Base-by-base conservation (phyloP, 2,329 filamentous ascomycete genomes). In the Diaporthe vaccinii region DNA sequence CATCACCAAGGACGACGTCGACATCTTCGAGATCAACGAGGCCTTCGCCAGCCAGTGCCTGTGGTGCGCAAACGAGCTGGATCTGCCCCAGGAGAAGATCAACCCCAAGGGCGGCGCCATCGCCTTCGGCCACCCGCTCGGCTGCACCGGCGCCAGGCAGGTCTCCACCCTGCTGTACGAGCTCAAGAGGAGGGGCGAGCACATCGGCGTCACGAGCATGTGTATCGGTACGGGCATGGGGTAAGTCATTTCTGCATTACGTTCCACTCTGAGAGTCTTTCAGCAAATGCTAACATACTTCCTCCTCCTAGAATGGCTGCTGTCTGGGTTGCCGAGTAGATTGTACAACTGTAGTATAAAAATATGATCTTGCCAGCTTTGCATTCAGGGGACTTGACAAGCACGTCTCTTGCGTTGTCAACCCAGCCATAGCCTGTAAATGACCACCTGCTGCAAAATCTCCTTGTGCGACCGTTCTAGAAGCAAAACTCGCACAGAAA, bases 1-100 rank as follows among this genome's bases (percentile, higher is more conserved):
- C 76, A 92, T 99, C 80, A 89, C 88, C 83, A 95, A 93, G 85
- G 93, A 98, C 74, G 96, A 98, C 79, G 95, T 99, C 41, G 97
- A 98, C 83, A 96, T 98, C 82, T 98, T 91, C 82, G 97, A 99
- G 91, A 98, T 99, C 90, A 99, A 99, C 88, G 97, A 99, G 90
- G 97, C 97, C 1, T 99, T 99, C 84, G 97, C 97, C 44, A 94
- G 92, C 78, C 96, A 98, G 89, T 98, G 95, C 85, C 85, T 98
- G 79, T 98, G 94, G 94, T 98, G 95, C 85, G 91, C 94, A 78
- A 94, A 97, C 81, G 93, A 98, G 88, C 91, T 99, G 31, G 93
- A 93, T 59, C 86, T 99, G 39, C 94, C 95, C 72, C 83, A 89
- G 76, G 93, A 94, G 78, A 98, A 98, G 91, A 92, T 99, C 82